Evolutionary conservation across 345 rosid genomes (phyloP).

Genomic region (Corymbia maculata): DNA sequence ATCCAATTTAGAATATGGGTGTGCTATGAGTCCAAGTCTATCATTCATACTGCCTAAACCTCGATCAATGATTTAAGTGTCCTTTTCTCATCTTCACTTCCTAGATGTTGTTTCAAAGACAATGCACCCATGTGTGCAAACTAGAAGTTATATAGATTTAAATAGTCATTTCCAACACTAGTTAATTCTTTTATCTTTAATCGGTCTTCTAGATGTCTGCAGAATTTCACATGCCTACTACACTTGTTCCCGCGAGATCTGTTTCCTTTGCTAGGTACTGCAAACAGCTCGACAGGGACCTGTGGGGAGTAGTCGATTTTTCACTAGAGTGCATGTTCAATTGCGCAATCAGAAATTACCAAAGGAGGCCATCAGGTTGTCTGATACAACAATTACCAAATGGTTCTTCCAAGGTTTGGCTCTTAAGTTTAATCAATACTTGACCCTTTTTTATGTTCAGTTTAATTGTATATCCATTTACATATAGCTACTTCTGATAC

Average conservation of each 20-base stretch:
- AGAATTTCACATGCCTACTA: constrained; percentile 35
- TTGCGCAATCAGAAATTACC: constrained; percentile 2
- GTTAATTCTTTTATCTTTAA: neutral
- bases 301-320: constrained; percentile 50
- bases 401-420: constrained; percentile 21
- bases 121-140: neutral
- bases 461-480: neutral
- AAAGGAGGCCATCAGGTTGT: constrained; percentile 46
- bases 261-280: constrained; percentile 34
- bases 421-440: neutral
- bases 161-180: neutral
- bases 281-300: constrained; percentile 2
- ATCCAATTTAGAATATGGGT: neutral
- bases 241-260: constrained; percentile 26
- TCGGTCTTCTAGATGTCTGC: constrained; percentile 19
- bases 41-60: neutral
- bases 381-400: constrained; percentile 18
- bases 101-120: neutral
- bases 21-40: neutral
- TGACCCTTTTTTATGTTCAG: neutral
- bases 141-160: neutral
- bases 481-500: neutral
- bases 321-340: constrained; percentile 34
- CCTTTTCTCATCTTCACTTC: neutral
- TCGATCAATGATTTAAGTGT: neutral